Evolutionary conservation across 192 early-diverging fungal species (phyloP).

Genomic region (Entrophospora sp.): DNA sequence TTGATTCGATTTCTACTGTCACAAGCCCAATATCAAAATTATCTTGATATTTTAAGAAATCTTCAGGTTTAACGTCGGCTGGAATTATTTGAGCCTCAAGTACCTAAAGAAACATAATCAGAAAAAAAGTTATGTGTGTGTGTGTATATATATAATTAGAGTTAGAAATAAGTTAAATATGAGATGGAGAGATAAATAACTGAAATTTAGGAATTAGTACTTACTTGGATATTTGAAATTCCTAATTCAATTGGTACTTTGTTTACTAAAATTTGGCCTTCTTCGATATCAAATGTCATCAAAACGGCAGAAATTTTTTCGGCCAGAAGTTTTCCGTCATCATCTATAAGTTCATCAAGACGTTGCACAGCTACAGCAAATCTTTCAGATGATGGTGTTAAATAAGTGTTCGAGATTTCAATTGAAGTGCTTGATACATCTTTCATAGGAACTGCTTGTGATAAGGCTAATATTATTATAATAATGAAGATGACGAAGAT

Average conservation of each 20-base stretch:
- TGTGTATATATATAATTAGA: too few species aligned
- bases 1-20: slow-evolving; percentile 43
- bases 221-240: slow-evolving; percentile 25
- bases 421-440: slow-evolving; percentile 31
- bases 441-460: not conserved
- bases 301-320: slow-evolving; percentile 49
- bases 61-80: slow-evolving; percentile 28
- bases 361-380: slow-evolving; percentile 48
- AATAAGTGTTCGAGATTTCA: slow-evolving; percentile 26
- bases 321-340: slow-evolving; percentile 46
- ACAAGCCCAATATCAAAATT: slow-evolving; percentile 44
- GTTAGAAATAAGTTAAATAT: too few species aligned
- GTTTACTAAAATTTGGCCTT: slow-evolving; percentile 45
- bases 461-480: too few species aligned
- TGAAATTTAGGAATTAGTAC: not conserved
- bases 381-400: slow-evolving; percentile 29
- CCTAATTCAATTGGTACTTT: slow-evolving; percentile 38
- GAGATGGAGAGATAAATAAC: not conserved
- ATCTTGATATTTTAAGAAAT: slow-evolving; percentile 32
- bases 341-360: slow-evolving; percentile 46
- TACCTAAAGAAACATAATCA: not conserved
- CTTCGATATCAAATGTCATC: slow-evolving; percentile 46
- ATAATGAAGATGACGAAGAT: too few species aligned
- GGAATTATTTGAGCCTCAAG: slow-evolving; percentile 34
- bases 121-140: too few species aligned